Conservation (phyloP, 2,329 filamentous ascomycete species). For the Ophiosphaerella korrae region DNA sequence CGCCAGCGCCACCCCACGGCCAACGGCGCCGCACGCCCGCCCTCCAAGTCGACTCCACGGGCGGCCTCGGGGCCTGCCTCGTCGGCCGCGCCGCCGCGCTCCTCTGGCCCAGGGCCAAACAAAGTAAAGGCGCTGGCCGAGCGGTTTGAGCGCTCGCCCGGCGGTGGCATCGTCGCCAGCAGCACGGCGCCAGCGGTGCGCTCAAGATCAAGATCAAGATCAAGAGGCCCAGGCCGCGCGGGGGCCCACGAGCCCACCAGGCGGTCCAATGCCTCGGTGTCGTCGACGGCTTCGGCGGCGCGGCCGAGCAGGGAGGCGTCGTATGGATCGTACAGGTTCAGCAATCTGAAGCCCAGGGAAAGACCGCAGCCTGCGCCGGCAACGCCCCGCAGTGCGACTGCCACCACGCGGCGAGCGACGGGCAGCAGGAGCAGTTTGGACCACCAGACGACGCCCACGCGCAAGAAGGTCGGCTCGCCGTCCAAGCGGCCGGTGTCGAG, state of each 20-base stretch:
- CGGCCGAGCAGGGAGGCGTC: conserved; percentile 35
- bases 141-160: conserved; percentile 43
- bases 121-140: conserved; percentile 46
- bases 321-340: conserved; percentile 44
- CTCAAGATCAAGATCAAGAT: conserved; percentile 28
- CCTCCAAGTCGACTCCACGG: conserved; percentile 28
- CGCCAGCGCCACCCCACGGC: conserved; percentile 36
- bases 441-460: conserved; percentile 28
- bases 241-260: conserved; percentile 16
- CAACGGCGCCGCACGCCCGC: conserved; percentile 33
- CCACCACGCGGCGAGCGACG: conserved; percentile 25
- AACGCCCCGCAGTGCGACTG: conserved; percentile 24
- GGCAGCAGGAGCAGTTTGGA: conserved; percentile 34
- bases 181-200: conserved; percentile 24
- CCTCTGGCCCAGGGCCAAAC: conserved; percentile 30
- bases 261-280: conserved; percentile 23
- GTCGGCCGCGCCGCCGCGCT: conserved; percentile 25
- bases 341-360: conserved; percentile 43
- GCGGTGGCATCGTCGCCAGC: conserved; percentile 25
- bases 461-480: conserved; percentile 31
- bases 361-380: conserved; percentile 42
- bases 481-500: conserved; percentile 27
- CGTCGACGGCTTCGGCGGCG: conserved; percentile 36
- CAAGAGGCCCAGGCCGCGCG: conserved; percentile 21
- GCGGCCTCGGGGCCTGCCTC: conserved; percentile 40